Conservation (phyloP, 2,329 filamentous ascomycete species). For the Penicillium sp. region DNA sequence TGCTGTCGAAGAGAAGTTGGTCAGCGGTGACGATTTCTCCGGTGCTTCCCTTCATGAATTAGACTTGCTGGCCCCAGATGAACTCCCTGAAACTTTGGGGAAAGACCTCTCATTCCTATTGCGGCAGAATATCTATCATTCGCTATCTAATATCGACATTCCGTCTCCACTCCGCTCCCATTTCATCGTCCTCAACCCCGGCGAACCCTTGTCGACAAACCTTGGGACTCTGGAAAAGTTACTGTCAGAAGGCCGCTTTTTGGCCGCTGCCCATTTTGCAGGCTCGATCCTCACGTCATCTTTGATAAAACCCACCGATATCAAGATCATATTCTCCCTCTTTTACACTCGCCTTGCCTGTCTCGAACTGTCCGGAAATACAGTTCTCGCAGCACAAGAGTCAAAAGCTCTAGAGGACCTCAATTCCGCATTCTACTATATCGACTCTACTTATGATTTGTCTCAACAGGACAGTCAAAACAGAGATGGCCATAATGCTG, state of each 20-base stretch:
- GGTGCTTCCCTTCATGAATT: conserved; percentile 38
- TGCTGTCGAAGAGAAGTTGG: conserved; percentile 18
- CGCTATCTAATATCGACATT: conserved; percentile 67
- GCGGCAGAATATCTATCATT: conserved; percentile 80
- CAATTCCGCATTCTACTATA: conserved; percentile 59
- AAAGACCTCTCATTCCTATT: conserved; percentile 83
- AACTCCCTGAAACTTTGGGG: conserved; percentile 45
- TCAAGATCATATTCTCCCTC: conserved; percentile 71
- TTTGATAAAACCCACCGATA: conserved; percentile 53
- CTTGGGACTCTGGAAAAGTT: conserved; percentile 63
- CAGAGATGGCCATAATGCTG: conserved; percentile 59
- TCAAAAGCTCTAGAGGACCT: conserved; percentile 66
- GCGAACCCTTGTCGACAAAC: conserved; percentile 55
- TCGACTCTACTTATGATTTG: conserved; percentile 33
- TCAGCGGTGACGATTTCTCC: conserved; percentile 23
- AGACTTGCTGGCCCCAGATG: conserved; percentile 39
- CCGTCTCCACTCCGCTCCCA: conserved; percentile 71
- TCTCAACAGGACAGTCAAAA: conserved; percentile 56
- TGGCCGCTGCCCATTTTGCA: conserved; percentile 67
- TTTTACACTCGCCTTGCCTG: conserved; percentile 82
- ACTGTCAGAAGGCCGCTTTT: conserved; percentile 74
- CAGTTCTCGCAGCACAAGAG: conserved; percentile 68
- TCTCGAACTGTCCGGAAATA: conserved; percentile 76
- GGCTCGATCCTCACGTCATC: conserved; percentile 49
- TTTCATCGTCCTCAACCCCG: conserved; percentile 64